Base-by-base conservation (phyloP, 2,329 filamentous ascomycete genomes). In the Ascochyta viciae-villosae region DNA sequence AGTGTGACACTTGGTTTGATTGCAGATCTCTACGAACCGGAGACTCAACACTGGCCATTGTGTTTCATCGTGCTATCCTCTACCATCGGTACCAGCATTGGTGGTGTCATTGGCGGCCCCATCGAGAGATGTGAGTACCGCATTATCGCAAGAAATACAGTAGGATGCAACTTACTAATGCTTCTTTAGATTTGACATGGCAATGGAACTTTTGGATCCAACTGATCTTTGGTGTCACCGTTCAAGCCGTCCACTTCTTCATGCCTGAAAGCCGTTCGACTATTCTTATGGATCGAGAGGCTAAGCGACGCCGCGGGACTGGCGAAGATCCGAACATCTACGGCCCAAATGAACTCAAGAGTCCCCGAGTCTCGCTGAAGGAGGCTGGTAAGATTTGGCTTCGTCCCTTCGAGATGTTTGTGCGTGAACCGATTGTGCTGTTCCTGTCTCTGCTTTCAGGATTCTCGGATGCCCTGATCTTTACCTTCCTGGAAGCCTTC, bases 161-260 rank as follows among this genome's bases (percentile, higher is more conserved):
- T 66, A 82, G 85, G 10, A 82, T 90, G 70, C 73, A 82, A 35
- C 84, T 84, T 52, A 45, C 26, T 48, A 23, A 48, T 24, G 19
- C 60, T 77, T 87, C 0, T 78, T 83, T 9, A 64, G 63, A 77
- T 58, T 64, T 82, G 6, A 57, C 70, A 22, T 93, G 90, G 89
- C 83, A 82, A 62, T 92, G 88, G 88, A 86, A 82, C 49, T 92
- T 93, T 72, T 94, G 90, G 89, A 88, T 93, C 54, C 89, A 92
- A 74, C 84, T 94, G 61, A 91, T 93, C 63, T 88, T 94, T 52
- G 90, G 91, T 15, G 87, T 77, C 8, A 80, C 83, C 33, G 84
- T 90, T 2, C 89, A 93, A 70, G 37, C 84, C 3, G 67, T 90
- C 4, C 89, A 92, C 69, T 77, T 88, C 43, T 71, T 90, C 51